phyloP scores from a whole-genome alignment of 768 basidiomycete genomes.

The Russula sp. region DNA sequence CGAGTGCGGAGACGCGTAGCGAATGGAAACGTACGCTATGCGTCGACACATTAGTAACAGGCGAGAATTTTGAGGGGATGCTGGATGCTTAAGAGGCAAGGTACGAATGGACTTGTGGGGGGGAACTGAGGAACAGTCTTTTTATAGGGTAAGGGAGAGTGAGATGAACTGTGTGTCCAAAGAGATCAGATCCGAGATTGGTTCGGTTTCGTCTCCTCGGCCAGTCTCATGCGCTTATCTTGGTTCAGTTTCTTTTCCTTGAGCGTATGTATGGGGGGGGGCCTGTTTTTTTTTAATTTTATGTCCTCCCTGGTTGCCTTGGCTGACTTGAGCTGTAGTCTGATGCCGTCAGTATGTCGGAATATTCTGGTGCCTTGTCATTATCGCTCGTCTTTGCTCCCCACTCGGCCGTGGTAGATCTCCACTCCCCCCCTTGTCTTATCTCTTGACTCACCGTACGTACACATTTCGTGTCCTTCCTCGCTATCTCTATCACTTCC shows the following conservation, averaged over 20 bases:
- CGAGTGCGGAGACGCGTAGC: slow-evolving; percentile 13
- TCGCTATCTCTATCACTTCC: background rate
- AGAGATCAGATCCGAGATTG: slow-evolving; percentile 11
- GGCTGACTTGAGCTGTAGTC: background rate
- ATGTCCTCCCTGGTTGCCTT: background rate
- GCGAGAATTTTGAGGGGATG: background rate
- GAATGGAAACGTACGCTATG: slow-evolving; percentile 53
- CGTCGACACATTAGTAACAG: slow-evolving; percentile 54
- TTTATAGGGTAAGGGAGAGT: slow-evolving; percentile 6
- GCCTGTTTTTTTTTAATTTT: background rate
- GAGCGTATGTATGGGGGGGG: background rate
- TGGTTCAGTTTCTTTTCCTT: background rate
- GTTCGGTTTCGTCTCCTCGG: slow-evolving; percentile 8
- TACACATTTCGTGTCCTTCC: slow-evolving; percentile 2
- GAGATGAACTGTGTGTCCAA: background rate
- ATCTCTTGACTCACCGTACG: slow-evolving; percentile 4
- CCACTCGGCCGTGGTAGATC: background rate
- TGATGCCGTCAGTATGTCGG: background rate
- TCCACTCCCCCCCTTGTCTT: background rate
- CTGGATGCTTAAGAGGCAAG: background rate
- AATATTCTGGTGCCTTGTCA: background rate
- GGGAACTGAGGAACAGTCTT: background rate
- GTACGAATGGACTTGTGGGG: slow-evolving; percentile 1
- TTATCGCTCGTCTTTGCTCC: background rate
- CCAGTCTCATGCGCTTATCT: background rate